Evolutionary conservation across 768 basidiomycete species (phyloP).

Genomic region (Suillus brevipes): DNA sequence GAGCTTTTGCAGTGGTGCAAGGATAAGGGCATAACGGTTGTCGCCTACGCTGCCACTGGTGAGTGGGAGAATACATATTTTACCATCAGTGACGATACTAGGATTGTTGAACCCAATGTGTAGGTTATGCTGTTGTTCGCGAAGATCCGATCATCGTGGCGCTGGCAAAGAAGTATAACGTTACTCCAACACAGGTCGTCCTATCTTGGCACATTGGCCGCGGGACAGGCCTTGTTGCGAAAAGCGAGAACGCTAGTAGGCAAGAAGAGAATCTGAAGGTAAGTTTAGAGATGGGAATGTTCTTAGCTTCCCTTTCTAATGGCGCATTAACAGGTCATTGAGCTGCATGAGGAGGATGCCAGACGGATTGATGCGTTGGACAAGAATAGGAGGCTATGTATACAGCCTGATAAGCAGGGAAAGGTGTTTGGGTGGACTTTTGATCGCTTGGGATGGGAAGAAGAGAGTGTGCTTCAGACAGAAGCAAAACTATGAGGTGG

Average conservation of each 20-base stretch:
- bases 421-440: constrained; percentile 47
- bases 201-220: constrained; percentile 61
- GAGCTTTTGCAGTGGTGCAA: constrained; percentile 44
- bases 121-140: constrained; percentile 30
- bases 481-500: constrained; percentile 5
- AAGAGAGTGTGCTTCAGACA: constrained; percentile 11
- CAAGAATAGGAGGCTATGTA: constrained; percentile 35
- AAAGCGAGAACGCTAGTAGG: constrained; percentile 45
- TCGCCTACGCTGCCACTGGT: constrained; percentile 50
- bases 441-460: constrained; percentile 44
- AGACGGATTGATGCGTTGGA: constrained; percentile 32
- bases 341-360: constrained; percentile 35
- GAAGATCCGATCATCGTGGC: constrained; percentile 32
- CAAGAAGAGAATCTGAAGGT: constrained; percentile 54
- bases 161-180: constrained; percentile 44
- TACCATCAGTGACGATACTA: neutral
- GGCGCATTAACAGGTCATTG: constrained; percentile 28
- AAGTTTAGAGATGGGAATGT: constrained; percentile 16
- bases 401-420: constrained; percentile 22
- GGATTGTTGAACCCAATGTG: neutral
- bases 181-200: constrained; percentile 48
- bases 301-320: neutral
- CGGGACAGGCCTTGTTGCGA: constrained; percentile 55
- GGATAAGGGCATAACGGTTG: constrained; percentile 41
- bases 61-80: constrained; percentile 16